Conservation (phyloP, 768 basidiomycete species). For the Phanerochaete sordida region DNA sequence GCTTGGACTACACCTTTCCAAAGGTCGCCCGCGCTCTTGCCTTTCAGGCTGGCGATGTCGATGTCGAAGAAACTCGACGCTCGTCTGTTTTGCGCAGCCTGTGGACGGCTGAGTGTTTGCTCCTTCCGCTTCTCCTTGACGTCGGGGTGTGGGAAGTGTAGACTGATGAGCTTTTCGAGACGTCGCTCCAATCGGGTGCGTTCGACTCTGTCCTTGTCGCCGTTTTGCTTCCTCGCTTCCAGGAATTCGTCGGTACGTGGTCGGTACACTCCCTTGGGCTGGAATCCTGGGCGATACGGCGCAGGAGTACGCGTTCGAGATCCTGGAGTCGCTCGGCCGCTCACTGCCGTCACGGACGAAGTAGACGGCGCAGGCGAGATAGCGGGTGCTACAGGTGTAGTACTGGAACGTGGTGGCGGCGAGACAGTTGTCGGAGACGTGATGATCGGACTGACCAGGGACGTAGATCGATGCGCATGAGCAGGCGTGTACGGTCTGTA, state of each 20-base stretch:
- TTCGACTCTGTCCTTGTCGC: conserved; percentile 61
- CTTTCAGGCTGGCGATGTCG: conserved; percentile 51
- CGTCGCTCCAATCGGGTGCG: conserved; percentile 81
- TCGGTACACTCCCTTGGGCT: conserved; percentile 82
- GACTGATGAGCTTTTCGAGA: conserved; percentile 78
- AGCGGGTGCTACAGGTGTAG: conserved; percentile 9
- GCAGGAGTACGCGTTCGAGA: conserved; percentile 29
- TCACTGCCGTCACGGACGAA: conserved; percentile 17
- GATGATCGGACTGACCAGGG: conserved; percentile 1
- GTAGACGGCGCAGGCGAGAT: conserved; percentile 19
- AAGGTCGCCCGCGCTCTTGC: conserved; percentile 62
- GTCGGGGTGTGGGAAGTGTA: conserved; percentile 56
- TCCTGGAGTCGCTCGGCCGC: conserved; percentile 1
- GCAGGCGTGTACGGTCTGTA: neutral
- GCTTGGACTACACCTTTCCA: conserved; percentile 61
- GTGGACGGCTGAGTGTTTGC: neutral
- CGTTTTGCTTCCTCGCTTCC: conserved; percentile 34
- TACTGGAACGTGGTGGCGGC: conserved; percentile 1
- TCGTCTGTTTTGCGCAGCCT: conserved; percentile 31
- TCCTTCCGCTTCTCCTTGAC: conserved; percentile 12
- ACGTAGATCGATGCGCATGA: neutral
- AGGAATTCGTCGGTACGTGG: conserved; percentile 82
- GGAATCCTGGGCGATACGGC: conserved; percentile 85
- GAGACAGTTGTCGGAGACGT: neutral
- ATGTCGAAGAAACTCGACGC: conserved; percentile 75